A percentile compares a stretch with the other conserved stretches of the same genome.
phyloP scores from a whole-genome alignment of 495 filamentous ascomycete species.

The Hyphodiscus hymeniophilus region DNA sequence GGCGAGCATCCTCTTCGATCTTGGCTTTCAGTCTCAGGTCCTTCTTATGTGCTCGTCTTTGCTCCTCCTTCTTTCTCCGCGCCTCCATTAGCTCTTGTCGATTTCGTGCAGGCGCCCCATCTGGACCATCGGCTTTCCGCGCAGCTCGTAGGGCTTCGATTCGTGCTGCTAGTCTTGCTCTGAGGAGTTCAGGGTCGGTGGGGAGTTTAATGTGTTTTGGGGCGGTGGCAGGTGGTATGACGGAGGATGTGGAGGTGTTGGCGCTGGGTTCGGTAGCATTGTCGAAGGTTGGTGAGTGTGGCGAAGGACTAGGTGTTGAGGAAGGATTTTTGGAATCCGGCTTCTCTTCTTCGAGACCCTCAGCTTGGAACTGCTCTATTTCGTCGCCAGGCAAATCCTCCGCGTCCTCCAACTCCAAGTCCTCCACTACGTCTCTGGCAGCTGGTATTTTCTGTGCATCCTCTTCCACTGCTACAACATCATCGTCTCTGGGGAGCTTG shows the following conservation, averaged over 20 bases:
- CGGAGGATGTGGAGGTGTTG: slow-evolving; percentile 65
- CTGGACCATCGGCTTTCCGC: slow-evolving; percentile 72
- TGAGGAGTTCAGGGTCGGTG: slow-evolving; percentile 58
- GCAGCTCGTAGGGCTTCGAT: slow-evolving; percentile 74
- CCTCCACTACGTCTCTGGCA: slow-evolving; percentile 25
- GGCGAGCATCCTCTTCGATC: slow-evolving; percentile 61
- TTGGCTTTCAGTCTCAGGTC: slow-evolving; percentile 64
- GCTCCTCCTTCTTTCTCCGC: slow-evolving; percentile 75
- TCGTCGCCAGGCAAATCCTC: slow-evolving; percentile 32
- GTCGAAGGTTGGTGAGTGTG: slow-evolving; percentile 59
- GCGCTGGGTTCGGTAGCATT: slow-evolving; percentile 43
- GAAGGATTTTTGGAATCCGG: slow-evolving; percentile 25
- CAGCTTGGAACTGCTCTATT: slow-evolving; percentile 24
- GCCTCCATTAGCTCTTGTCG: slow-evolving; percentile 86
- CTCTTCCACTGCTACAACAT: slow-evolving; percentile 26
- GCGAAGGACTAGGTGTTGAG: slow-evolving; percentile 41
- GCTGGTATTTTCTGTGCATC: slow-evolving; percentile 22
- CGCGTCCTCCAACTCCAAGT: slow-evolving; percentile 21
- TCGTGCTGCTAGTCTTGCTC: slow-evolving; percentile 66
- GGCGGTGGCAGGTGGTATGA: slow-evolving; percentile 50
- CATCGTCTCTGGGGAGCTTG: slow-evolving; percentile 4
- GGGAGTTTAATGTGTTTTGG: slow-evolving; percentile 46
- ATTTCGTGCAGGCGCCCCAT: slow-evolving; percentile 71
- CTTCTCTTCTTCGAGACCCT: slow-evolving; percentile 17
- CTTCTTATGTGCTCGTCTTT: slow-evolving; percentile 81